phyloP scores from a whole-genome alignment of 2,329 filamentous ascomycete species.

The Aspergillus sp. region DNA sequence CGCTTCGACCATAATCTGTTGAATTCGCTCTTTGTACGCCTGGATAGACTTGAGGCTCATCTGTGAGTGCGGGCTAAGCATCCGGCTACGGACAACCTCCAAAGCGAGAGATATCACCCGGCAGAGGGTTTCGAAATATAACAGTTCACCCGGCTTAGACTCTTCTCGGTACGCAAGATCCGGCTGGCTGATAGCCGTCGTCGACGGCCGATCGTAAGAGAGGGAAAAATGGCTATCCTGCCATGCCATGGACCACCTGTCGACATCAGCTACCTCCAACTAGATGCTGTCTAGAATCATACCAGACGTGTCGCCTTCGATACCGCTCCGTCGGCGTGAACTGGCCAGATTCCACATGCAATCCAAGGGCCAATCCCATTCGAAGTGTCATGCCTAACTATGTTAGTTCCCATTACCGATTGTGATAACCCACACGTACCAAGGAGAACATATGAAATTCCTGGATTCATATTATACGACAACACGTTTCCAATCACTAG shows the following conservation, averaged over 20 bases:
- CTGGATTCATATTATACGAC: constrained; percentile 56
- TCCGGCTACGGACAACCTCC: constrained; percentile 51
- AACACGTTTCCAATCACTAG: constrained; percentile 54
- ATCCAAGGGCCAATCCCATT: constrained; percentile 51
- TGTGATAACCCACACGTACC: constrained; percentile 19
- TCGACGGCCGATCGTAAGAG: constrained; percentile 52
- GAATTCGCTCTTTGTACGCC: constrained; percentile 48
- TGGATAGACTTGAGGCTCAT: constrained; percentile 47
- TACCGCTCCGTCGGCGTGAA: constrained; percentile 42
- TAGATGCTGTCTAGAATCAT: constrained; percentile 5
- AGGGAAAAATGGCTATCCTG: constrained; percentile 56
- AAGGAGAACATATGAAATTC: constrained; percentile 53
- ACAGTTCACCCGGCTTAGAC: constrained; percentile 40
- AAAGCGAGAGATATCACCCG: constrained; percentile 45
- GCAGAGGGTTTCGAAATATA: constrained; percentile 51
- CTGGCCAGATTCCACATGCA: constrained; percentile 50
- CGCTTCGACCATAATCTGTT: constrained; percentile 49
- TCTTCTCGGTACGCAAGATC: constrained; percentile 42
- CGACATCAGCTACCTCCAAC: constrained; percentile 1
- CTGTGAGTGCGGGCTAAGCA: constrained; percentile 44
- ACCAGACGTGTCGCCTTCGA: constrained; percentile 38
- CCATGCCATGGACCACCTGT: constrained; percentile 54
- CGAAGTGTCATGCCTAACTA: constrained; percentile 46
- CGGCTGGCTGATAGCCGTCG: constrained; percentile 44
- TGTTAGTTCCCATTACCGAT: constrained; percentile 3